These are phyloP conservation scores for Phytophthora parvispora DNA, from an alignment of 352 stramenopile genomes.

Conservation along the genomic window DNA sequence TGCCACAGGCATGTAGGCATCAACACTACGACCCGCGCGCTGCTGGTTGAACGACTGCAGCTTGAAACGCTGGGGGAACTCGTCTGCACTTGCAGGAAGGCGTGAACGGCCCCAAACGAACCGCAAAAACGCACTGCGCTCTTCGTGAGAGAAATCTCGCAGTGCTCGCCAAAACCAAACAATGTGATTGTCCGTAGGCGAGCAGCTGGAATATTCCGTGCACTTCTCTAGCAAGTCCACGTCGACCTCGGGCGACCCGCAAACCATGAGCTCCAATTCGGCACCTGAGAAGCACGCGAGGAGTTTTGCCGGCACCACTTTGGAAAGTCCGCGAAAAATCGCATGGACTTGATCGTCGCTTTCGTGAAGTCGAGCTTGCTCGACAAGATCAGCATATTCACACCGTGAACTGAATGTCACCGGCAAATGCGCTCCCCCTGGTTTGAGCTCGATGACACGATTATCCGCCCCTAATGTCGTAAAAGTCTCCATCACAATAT, in stretches of 20 bases:
- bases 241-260: constrained; percentile 84
- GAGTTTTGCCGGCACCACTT: constrained; percentile 79
- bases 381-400: constrained; percentile 87
- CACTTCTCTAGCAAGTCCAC: constrained; percentile 82
- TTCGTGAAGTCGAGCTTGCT: constrained; percentile 84
- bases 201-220: constrained; percentile 91
- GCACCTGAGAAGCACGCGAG: constrained; percentile 84
- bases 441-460: constrained; percentile 76
- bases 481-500: constrained; percentile 94
- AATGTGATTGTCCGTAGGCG: constrained; percentile 76
- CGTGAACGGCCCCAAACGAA: constrained; percentile 95
- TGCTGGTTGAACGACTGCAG: constrained; percentile 89
- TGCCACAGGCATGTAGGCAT: constrained; percentile 95
- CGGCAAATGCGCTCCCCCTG: constrained; percentile 60
- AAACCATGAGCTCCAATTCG: constrained; percentile 89
- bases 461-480: constrained; percentile 91
- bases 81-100: constrained; percentile 78
- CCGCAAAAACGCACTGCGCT: constrained; percentile 87
- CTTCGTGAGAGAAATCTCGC: constrained; percentile 81
- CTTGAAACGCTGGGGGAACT: constrained; percentile 95
- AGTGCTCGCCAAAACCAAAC: constrained; percentile 91
- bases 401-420: constrained; percentile 86
- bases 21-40: constrained; percentile 44
- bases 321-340: constrained; percentile 72
- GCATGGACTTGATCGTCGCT: constrained; percentile 64